phyloP scores from a whole-genome alignment of 1,139 yeast species.

The Meyerozyma smithsonii region DNA sequence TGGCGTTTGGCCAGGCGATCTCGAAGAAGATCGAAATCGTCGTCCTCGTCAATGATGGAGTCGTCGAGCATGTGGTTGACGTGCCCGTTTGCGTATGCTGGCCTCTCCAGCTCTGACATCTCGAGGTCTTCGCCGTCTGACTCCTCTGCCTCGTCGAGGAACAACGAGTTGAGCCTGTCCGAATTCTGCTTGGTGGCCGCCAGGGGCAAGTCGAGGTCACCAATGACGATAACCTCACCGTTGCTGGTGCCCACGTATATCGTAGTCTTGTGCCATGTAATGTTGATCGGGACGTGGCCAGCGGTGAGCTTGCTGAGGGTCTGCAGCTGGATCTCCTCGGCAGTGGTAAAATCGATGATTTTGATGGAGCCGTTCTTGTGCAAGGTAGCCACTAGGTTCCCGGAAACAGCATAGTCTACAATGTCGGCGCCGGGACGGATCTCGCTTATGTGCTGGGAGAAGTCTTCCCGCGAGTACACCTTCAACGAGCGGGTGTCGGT shows the following conservation, averaged over 20 bases:
- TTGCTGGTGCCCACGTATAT: slow-evolving; percentile 49
- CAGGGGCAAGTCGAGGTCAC: slow-evolving; percentile 21
- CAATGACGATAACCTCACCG: slow-evolving; percentile 44
- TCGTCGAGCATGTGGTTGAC: slow-evolving; percentile 24
- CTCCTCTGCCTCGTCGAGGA: slow-evolving; percentile 22
- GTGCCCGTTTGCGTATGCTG: slow-evolving; percentile 8
- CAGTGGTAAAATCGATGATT: slow-evolving; percentile 45
- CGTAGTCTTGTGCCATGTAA: slow-evolving; percentile 22
- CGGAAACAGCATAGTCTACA: slow-evolving; percentile 55
- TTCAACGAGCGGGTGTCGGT: slow-evolving; percentile 31
- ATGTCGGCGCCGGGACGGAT: slow-evolving; percentile 17
- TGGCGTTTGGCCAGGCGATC: slow-evolving; percentile 22
- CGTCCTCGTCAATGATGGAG: slow-evolving; percentile 16
- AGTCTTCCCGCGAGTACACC: slow-evolving; percentile 32
- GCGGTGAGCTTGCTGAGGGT: slow-evolving; percentile 13
- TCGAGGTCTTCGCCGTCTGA: slow-evolving; percentile 20
- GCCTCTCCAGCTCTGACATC: slow-evolving; percentile 1
- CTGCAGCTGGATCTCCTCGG: slow-evolving; percentile 17
- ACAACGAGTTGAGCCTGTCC: slow-evolving; percentile 10
- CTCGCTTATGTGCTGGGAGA: slow-evolving; percentile 13
- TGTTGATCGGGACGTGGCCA: slow-evolving; percentile 14
- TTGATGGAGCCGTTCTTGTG: slow-evolving; percentile 44
- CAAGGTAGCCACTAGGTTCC: slow-evolving; percentile 54
- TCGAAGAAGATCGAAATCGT: slow-evolving; percentile 16
- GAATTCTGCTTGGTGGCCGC: slow-evolving; percentile 8